phyloP scores from a whole-genome alignment of 2,329 filamentous ascomycete species.

The Penicillium sp. region DNA sequence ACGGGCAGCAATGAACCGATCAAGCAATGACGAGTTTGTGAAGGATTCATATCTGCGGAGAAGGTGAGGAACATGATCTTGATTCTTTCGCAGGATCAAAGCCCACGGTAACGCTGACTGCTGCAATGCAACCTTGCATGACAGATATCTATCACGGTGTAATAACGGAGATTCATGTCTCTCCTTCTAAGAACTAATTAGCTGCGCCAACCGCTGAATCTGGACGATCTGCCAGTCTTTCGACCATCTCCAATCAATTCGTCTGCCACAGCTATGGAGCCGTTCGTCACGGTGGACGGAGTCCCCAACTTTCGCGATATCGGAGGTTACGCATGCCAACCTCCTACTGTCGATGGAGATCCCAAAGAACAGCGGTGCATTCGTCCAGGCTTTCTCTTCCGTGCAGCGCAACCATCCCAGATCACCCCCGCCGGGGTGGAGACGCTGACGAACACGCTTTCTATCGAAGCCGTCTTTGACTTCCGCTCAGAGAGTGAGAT shows the following conservation, averaged over 20 bases:
- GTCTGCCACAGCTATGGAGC: background rate
- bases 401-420: slow-evolving; percentile 67
- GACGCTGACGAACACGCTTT: slow-evolving; percentile 53
- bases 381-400: slow-evolving; percentile 61
- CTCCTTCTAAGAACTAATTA: background rate
- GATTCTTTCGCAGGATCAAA: background rate
- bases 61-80: background rate
- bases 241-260: background rate
- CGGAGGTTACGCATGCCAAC: slow-evolving; percentile 53
- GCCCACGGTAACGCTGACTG: too few relatives aligned
- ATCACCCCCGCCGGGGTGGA: slow-evolving; percentile 57
- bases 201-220: background rate
- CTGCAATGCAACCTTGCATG: slow-evolving; percentile 3
- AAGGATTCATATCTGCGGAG: background rate
- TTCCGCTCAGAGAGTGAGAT: slow-evolving; percentile 58
- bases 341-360: slow-evolving; percentile 25
- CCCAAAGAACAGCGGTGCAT: slow-evolving; percentile 39
- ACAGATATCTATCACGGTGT: background rate
- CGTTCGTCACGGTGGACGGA: slow-evolving; percentile 38
- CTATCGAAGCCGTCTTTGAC: slow-evolving; percentile 69
- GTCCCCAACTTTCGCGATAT: slow-evolving; percentile 70
- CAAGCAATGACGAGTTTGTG: background rate
- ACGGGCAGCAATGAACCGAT: background rate
- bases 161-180: background rate
- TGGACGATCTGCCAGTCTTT: background rate